Base-by-base conservation (phyloP, 352 stramenopile species). In the Lagenidium giganteum region DNA sequence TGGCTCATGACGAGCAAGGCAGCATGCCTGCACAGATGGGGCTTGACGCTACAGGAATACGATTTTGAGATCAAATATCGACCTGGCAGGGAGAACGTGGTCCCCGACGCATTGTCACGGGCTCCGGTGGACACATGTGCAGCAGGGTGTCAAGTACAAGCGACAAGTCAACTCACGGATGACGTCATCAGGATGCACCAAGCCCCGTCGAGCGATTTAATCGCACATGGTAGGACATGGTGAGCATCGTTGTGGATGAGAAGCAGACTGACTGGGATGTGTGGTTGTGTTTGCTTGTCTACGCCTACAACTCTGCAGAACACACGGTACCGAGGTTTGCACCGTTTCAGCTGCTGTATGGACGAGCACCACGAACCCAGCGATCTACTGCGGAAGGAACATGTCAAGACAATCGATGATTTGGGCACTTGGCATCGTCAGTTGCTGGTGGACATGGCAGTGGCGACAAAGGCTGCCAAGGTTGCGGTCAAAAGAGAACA, bases 1-100 rank as follows among this genome's bases (percentile, higher is more conserved):
- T 61, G 54, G 59, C 23, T 68, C 16, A 53, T 57, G 45, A 40
- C 43, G 4, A 8, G 25, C 1, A 54, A 47, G 17, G 24, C 63
- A 0, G 35, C 34, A 1, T 9, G 29, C 1, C 16, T 66, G 8
- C 48, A 65, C 1, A 3, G 45, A 0, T 65, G 54, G 50, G 44
- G 47, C 3, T 13, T 65, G 3, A 42, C 34, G 0, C 36, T 62
- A 5, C 55, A 64, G 30, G 51, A 63, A 14, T 63, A 53, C 29
- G 20, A 57, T 16, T 52, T 70, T 11, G 21, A 48, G 6, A 27
- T 60, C 5, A 29, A 24, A 9, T 63, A 53, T 18, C 28, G 36
- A 0, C 35, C 54, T 12, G 44, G 50, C 0, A 31, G 41, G 1
- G 20, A 34, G 2, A 60, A 64, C 16, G 32, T 49, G 0, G 55